A percentile compares a stretch with the other conserved stretches of the same genome.
These are phyloP conservation scores for Didymella pomorum DNA, from an alignment of 2,329 filamentous ascomycete species.

Conservation along the genomic window DNA sequence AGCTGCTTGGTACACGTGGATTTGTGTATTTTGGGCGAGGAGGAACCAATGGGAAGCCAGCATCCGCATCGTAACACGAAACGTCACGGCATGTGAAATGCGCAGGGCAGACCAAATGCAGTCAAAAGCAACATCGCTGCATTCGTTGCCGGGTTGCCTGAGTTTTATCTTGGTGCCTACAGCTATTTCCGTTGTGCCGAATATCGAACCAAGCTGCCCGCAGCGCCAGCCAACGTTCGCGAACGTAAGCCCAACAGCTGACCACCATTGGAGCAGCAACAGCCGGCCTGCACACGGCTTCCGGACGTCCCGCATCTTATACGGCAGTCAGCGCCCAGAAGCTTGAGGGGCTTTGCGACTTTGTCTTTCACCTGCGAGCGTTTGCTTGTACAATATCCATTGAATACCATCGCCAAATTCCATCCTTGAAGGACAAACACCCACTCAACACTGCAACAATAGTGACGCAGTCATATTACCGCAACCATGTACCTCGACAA, in stretches of 20 bases:
- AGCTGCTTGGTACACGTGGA: slow-evolving; percentile 14
- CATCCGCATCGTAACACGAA: slow-evolving; percentile 7
- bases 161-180: slow-evolving; percentile 1
- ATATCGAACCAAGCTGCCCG: slow-evolving; percentile 4
- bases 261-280: slow-evolving; percentile 1
- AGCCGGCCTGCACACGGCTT: slow-evolving; percentile 5
- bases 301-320: slow-evolving; percentile 16
- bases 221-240: background rate
- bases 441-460: background rate
- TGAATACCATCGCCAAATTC: no score
- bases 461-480: slow-evolving; percentile 5
- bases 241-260: slow-evolving; percentile 17
- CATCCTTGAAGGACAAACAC: background rate
- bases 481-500: slow-evolving; percentile 28
- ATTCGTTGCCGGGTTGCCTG: slow-evolving; percentile 5
- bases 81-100: slow-evolving; percentile 13
- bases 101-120: background rate
- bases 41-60: slow-evolving; percentile 5
- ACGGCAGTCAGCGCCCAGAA: slow-evolving; percentile 3
- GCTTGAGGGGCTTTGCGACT: slow-evolving; percentile 4
- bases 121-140: background rate
- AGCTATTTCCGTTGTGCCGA: slow-evolving; percentile 7
- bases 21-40: background rate
- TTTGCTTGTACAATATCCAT: background rate
- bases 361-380: slow-evolving; percentile 6